Base-by-base conservation (phyloP, 2,329 filamentous ascomycete species). In the Diaporthe nobilis region DNA sequence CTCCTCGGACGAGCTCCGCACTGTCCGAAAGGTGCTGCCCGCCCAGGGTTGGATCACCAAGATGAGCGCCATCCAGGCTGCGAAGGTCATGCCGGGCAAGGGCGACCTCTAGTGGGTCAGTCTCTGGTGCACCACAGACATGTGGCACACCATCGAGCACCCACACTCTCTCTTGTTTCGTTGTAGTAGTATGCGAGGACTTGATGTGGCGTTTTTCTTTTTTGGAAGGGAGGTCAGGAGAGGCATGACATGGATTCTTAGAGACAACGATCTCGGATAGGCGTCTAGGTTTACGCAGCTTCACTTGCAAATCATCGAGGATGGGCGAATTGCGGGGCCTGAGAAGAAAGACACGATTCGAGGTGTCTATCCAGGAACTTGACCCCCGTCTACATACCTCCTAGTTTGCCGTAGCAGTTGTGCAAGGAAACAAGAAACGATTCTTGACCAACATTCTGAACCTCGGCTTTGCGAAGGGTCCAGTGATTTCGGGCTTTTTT, bases 31-130 rank as follows among this genome's bases (percentile, higher is more conserved):
- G 87, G 94, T 97, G 72, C 94, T 97, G 83, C 97, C 97, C 2
- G 93, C 95, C 28, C 88, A 93, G 22, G 94, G 92, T 31, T 99
- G 97, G 95, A 96, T 97, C 77, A 93, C 94, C 79, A 99, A 99
- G 89, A 97, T 99, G 93, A 96, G 95, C 81, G 96, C 97, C 34
- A 94, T 99, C 22, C 95, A 98, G 85, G 96, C 96, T 2, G 95
- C 95, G 63, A 98, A 98, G 87, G 95, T 93, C 61, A 93, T 90
- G 85, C 88, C 91, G 6, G 89, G 90, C 34, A 91, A 90, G 83
- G 87, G 88, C 67, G 89, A 91, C 42, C 55, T 72, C 42, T 63
- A 31, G 25, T 53, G 31, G 47, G 22, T n/a, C 51, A 42, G 17
- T 8, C 4, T 9, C 9, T 60, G 13, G 12, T 71, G 49, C 25